phyloP scores from a whole-genome alignment of 768 basidiomycete genomes.

The Lactarius hatsudake region DNA sequence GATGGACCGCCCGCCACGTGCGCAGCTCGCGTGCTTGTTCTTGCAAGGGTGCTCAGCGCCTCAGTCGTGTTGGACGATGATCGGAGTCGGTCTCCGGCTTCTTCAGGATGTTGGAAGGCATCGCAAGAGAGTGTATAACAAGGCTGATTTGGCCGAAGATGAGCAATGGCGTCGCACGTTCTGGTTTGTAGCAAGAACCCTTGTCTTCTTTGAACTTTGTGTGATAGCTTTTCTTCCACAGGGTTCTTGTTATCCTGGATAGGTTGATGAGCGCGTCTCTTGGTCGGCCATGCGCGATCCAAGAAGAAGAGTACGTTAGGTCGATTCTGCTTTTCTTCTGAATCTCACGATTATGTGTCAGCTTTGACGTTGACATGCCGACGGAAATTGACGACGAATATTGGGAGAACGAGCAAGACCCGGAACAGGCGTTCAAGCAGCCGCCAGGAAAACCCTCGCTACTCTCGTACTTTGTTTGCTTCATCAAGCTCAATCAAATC shows the following conservation, averaged over 20 bases:
- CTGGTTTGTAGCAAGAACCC: slow-evolving; percentile 39
- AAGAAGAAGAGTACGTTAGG: slow-evolving; percentile 66
- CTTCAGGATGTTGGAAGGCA: slow-evolving; percentile 79
- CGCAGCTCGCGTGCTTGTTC: slow-evolving; percentile 39
- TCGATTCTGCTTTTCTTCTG: background rate
- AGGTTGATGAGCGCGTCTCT: slow-evolving; percentile 46
- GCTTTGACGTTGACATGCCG: slow-evolving; percentile 29
- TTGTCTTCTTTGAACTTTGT: background rate
- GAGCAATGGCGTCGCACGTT: slow-evolving; percentile 75
- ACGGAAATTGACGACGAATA: slow-evolving; percentile 28
- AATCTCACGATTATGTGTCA: slow-evolving; percentile 24
- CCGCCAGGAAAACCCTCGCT: slow-evolving; percentile 55
- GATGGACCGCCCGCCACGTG: slow-evolving; percentile 9
- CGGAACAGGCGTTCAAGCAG: slow-evolving; percentile 50
- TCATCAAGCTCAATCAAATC: slow-evolving; percentile 61
- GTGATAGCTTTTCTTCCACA: slow-evolving; percentile 26
- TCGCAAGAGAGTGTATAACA: slow-evolving; percentile 43
- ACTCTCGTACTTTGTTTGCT: slow-evolving; percentile 52
- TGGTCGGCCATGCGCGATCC: slow-evolving; percentile 69
- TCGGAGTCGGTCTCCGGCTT: slow-evolving; percentile 64
- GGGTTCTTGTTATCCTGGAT: slow-evolving; percentile 52
- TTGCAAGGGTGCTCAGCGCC: slow-evolving; percentile 47
- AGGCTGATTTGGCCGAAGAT: slow-evolving; percentile 48
- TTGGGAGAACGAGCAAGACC: slow-evolving; percentile 25
- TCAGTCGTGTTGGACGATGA: slow-evolving; percentile 54